Conservation (phyloP, 345 rosid species). For the Eucalyptus regnans region DNA sequence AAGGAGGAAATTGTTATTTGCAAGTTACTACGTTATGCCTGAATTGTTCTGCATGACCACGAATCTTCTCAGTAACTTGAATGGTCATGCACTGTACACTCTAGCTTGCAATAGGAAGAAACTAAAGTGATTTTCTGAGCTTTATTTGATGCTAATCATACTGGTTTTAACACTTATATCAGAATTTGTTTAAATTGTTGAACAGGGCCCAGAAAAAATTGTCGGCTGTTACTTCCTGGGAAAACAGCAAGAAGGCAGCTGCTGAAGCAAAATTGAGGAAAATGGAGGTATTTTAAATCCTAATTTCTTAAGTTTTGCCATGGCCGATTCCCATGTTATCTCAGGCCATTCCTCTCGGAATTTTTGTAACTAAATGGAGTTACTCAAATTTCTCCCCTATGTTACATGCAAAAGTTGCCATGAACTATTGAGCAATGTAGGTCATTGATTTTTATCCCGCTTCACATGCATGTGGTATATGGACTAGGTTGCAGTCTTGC, state of each 20-base stretch:
- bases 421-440: not conserved
- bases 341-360: not conserved
- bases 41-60: not conserved
- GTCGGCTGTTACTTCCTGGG: constrained; percentile 66
- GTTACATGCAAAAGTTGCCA: not conserved
- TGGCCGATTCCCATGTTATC: not conserved
- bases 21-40: not conserved
- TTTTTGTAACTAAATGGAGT: not conserved
- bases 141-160: not conserved
- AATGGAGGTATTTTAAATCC: constrained; percentile 38
- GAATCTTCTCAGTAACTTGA: not conserved
- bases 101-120: not conserved
- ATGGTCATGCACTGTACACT: not conserved
- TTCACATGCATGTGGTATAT: not conserved
- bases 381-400: not conserved
- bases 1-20: not conserved
- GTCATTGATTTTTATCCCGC: not conserved
- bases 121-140: not conserved
- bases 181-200: not conserved
- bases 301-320: not conserved
- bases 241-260: constrained; percentile 75
- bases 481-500: not conserved
- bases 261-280: constrained; percentile 63
- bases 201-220: constrained; percentile 79
- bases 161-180: not conserved